phyloP scores from a whole-genome alignment of 1,284 basidiomycete species.

The Pseudozyma pruni region DNA sequence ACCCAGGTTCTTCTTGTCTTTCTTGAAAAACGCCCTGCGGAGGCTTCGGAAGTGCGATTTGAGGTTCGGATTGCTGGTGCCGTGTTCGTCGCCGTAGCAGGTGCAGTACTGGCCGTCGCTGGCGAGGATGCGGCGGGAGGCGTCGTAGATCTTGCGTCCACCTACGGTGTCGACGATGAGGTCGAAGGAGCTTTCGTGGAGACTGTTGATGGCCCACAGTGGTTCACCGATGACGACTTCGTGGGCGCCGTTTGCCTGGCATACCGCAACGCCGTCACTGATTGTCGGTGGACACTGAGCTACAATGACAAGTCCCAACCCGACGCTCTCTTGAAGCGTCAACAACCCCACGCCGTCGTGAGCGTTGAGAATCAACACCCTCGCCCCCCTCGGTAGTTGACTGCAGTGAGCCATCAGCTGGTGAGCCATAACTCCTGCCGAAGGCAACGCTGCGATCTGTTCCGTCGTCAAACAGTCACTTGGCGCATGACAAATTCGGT shows the following conservation, averaged over 20 bases:
- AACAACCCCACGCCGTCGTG: conserved; percentile 69
- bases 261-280: conserved; percentile 65
- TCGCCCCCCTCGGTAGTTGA: conserved; percentile 64
- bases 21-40: conserved; percentile 68
- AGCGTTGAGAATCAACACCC: conserved; percentile 69
- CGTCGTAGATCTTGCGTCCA: conserved; percentile 68
- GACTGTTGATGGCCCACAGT: conserved; percentile 68
- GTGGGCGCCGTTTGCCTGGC: conserved; percentile 68
- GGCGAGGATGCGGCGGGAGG: conserved; percentile 68
- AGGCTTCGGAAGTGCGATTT: conserved; percentile 66
- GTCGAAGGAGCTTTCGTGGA: conserved; percentile 69
- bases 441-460: conserved; percentile 69
- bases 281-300: conserved; percentile 68
- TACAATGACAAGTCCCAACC: conserved; percentile 68
- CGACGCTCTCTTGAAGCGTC: conserved; percentile 68
- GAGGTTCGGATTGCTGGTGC: conserved; percentile 61
- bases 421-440: conserved; percentile 68
- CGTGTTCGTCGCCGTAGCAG: conserved; percentile 67
- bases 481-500: conserved; percentile 68
- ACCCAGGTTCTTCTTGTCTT: conserved; percentile 68
- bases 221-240: conserved; percentile 69
- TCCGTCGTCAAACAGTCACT: conserved; percentile 66
- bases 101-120: conserved; percentile 67
- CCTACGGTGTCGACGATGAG: conserved; percentile 67
- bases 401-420: conserved; percentile 68